phyloP scores from a whole-genome alignment of 306 rosid species.

The Cicer arietinum region DNA sequence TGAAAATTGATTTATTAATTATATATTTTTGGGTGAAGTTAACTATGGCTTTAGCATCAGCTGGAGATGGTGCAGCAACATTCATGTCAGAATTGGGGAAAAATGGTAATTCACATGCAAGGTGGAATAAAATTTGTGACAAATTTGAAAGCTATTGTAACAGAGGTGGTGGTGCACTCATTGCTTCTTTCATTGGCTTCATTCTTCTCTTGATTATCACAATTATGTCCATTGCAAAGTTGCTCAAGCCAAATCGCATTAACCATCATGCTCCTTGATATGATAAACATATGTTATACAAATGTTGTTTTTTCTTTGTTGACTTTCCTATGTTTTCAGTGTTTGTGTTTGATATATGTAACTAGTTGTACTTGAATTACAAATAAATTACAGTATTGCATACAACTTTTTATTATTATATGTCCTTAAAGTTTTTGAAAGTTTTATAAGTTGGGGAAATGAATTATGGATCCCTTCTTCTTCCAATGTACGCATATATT shows the following conservation, averaged over 20 bases:
- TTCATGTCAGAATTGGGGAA: slow-evolving; percentile 87
- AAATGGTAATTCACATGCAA: slow-evolving; percentile 85
- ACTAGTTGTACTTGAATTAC: slow-evolving; percentile 13
- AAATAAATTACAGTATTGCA: slow-evolving; percentile 37
- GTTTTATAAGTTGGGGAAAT: neutral
- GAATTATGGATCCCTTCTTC: neutral
- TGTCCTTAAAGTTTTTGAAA: neutral
- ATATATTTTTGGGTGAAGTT: slow-evolving; percentile 45
- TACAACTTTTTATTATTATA: neutral
- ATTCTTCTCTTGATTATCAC: slow-evolving; percentile 62
- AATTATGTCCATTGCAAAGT: slow-evolving; percentile 67
- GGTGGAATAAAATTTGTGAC: slow-evolving; percentile 92
- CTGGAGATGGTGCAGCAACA: slow-evolving; percentile 84
- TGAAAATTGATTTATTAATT: neutral
- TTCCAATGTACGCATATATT: neutral
- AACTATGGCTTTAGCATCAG: slow-evolving; percentile 63
- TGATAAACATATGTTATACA: neutral
- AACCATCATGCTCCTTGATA: slow-evolving; percentile 40
- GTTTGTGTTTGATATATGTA: slow-evolving; percentile 11
- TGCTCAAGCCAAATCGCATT: slow-evolving; percentile 54
- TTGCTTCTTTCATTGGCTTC: slow-evolving; percentile 73
- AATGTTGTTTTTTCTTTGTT: slow-evolving; percentile 16
- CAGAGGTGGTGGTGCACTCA: slow-evolving; percentile 70
- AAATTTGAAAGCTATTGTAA: slow-evolving; percentile 65
- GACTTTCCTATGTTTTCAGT: slow-evolving; percentile 19